phyloP scores from a whole-genome alignment of 2,329 filamentous ascomycete species.

The Sarocladium oryzae region DNA sequence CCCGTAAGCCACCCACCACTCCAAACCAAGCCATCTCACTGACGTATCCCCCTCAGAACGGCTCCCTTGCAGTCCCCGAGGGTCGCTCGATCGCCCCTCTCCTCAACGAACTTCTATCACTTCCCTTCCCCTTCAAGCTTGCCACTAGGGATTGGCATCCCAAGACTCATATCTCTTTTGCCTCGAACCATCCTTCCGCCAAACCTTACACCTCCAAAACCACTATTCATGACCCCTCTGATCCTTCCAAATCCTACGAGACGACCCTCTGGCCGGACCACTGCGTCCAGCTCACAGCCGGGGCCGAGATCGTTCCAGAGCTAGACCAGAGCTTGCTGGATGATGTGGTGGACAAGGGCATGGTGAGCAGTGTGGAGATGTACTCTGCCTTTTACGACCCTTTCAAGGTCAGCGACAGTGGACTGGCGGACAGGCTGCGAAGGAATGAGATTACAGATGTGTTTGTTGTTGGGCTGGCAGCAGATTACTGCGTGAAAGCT shows the following conservation, averaged over 20 bases:
- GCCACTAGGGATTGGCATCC: conserved; percentile 96
- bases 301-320: conserved; percentile 68
- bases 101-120: conserved; percentile 68
- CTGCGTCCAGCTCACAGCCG: conserved; percentile 70
- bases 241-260: conserved; percentile 55
- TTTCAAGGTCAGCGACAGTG: conserved; percentile 59
- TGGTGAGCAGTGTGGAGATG: conserved; percentile 72
- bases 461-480: conserved; percentile 78
- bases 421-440: conserved; percentile 53
- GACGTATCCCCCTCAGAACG: conserved; percentile 49
- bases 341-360: conserved; percentile 70
- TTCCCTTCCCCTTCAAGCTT: conserved; percentile 67
- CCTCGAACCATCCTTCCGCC: conserved; percentile 62
- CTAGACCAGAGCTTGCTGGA: conserved; percentile 57
- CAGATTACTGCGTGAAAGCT: conserved; percentile 80
- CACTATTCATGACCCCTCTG: conserved; percentile 60
- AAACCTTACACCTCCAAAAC: conserved; percentile 60
- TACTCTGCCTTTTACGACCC: conserved; percentile 87
- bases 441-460: conserved; percentile 64
- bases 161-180: conserved; percentile 77
- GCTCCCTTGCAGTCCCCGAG: conserved; percentile 72
- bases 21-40: neutral
- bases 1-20: conserved; percentile 53
- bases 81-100: conserved; percentile 63
- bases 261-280: conserved; percentile 84